Evolutionary conservation across 129 eudicot species (phyloP).

Genomic region (Pulicaria dysenterica): DNA sequence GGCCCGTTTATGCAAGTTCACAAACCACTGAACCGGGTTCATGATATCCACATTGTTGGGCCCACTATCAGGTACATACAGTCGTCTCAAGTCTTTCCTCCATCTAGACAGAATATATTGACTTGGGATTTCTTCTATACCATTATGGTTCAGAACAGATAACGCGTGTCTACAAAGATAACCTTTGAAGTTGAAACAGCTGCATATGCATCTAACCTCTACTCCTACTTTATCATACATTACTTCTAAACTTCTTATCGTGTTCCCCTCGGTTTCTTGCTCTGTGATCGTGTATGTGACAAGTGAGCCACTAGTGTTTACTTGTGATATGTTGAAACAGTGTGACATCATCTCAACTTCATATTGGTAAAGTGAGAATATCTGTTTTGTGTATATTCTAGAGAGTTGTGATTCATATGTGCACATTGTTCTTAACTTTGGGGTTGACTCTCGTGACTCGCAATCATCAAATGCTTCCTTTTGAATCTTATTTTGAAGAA

Average conservation of each 20-base stretch:
- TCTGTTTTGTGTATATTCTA: constrained; percentile 59
- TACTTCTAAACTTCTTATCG: constrained; percentile 50
- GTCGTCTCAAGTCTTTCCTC: constrained; percentile 79
- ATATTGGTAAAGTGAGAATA: constrained; percentile 61
- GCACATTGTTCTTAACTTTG: constrained; percentile 49
- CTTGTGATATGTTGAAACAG: constrained; percentile 61
- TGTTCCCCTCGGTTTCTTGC: constrained; percentile 50
- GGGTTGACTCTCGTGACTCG: constrained; percentile 58
- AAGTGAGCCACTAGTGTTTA: constrained; percentile 59
- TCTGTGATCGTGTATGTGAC: constrained; percentile 70
- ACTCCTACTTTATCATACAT: constrained; percentile 63
- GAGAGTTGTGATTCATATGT: constrained; percentile 70
- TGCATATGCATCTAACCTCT: constrained; percentile 80
- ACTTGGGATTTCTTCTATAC: constrained; percentile 67
- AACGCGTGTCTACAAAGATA: constrained; percentile 78
- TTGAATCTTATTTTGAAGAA: constrained; percentile 52
- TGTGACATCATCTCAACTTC: constrained; percentile 73
- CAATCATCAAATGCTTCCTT: constrained; percentile 73
- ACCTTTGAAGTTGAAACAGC: constrained; percentile 75
- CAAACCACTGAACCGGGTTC: constrained; percentile 79
- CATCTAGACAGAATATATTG: constrained; percentile 70
- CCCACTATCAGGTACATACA: constrained; percentile 60
- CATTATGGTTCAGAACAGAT: constrained; percentile 60
- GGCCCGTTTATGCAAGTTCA: constrained; percentile 82
- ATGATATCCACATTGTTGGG: constrained; percentile 51